phyloP scores from a whole-genome alignment of 2,329 filamentous ascomycete species.

The Talaromyces piceae region DNA sequence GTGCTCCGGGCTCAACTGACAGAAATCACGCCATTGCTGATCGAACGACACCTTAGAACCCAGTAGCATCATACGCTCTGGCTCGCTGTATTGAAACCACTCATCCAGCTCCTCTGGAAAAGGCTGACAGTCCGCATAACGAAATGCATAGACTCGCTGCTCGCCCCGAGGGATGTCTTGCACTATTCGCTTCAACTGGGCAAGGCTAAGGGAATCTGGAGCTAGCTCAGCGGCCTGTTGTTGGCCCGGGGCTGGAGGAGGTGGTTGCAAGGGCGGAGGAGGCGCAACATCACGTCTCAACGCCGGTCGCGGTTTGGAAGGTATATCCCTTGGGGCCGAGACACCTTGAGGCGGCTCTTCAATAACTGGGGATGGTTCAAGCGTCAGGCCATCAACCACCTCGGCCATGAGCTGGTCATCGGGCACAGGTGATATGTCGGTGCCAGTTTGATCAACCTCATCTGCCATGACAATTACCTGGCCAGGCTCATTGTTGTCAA shows the following conservation, averaged over 20 bases:
- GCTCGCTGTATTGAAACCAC: slow-evolving; percentile 90
- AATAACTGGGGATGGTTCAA: slow-evolving; percentile 22
- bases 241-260: slow-evolving; percentile 39
- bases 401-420: slow-evolving; percentile 38
- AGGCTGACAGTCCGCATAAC: slow-evolving; percentile 63
- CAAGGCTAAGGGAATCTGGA: slow-evolving; percentile 65
- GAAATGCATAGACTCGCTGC: slow-evolving; percentile 75
- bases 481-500: slow-evolving; percentile 20
- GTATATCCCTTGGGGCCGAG: slow-evolving; percentile 13
- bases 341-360: slow-evolving; percentile 2
- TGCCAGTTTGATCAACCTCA: slow-evolving; percentile 42
- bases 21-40: slow-evolving; percentile 60
- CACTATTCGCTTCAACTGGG: slow-evolving; percentile 65
- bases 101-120: slow-evolving; percentile 90
- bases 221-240: slow-evolving; percentile 32
- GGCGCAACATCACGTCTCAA: slow-evolving; percentile 32
- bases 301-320: slow-evolving; percentile 24
- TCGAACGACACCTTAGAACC: slow-evolving; percentile 71
- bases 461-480: slow-evolving; percentile 43
- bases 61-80: slow-evolving; percentile 72
- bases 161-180: slow-evolving; percentile 65
- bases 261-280: slow-evolving; percentile 39
- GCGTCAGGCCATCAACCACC: slow-evolving; percentile 30
- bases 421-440: slow-evolving; percentile 39
- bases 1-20: slow-evolving; percentile 24